A percentile compares a stretch with the other conserved stretches of the same genome.
These are phyloP conservation scores for Euphorbia lathyris DNA, from an alignment of 345 rosid genomes.

Conservation along the genomic window DNA sequence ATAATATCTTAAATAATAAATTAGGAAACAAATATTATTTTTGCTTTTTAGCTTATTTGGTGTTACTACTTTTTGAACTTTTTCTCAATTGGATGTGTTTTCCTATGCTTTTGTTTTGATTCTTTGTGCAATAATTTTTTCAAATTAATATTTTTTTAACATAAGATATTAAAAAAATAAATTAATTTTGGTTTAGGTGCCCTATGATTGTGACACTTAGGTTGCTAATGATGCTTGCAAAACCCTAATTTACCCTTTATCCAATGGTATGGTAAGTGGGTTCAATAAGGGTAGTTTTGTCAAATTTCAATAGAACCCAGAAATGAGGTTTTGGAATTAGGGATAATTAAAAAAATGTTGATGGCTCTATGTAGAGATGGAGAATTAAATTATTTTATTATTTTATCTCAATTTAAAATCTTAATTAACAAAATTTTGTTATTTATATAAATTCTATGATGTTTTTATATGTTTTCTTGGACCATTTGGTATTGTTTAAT, in stretches of 20 bases:
- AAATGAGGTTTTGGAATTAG: no score
- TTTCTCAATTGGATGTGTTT: conserved; percentile 15
- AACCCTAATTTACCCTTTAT: neutral
- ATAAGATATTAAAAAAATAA: neutral
- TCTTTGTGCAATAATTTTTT: conserved; percentile 9
- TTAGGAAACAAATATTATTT: neutral
- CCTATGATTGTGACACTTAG: neutral
- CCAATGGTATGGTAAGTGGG: neutral
- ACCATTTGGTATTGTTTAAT: no score
- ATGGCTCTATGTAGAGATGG: no score
- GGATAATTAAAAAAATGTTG: no score
- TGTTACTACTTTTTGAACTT: neutral
- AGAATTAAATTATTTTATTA: no score
- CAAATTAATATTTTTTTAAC: no score
- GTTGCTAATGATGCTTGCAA: neutral
- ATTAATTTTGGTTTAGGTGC: neutral
- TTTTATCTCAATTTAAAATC: no score
- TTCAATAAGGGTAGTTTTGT: neutral
- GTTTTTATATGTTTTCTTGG: no score
- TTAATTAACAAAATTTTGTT: no score
- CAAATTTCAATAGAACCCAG: neutral
- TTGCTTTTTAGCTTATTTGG: conserved; percentile 16
- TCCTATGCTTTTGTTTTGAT: conserved; percentile 19
- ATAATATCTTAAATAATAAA: neutral
- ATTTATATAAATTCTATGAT: no score